Evolutionary conservation across 202 grass and related monocot genomes (phyloP).

Genomic region (Setaria italica): DNA sequence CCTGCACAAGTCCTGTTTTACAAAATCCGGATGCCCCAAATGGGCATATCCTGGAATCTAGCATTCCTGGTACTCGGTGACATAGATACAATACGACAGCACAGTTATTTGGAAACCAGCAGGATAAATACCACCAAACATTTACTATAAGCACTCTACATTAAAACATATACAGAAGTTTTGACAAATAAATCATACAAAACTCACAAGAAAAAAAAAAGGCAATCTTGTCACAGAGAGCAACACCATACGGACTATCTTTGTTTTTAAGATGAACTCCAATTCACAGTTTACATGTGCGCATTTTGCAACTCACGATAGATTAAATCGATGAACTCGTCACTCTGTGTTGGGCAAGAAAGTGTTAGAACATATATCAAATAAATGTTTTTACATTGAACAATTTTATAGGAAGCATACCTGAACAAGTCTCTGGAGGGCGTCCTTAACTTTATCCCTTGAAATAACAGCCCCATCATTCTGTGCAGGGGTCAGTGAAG

Average conservation of each 20-base stretch:
- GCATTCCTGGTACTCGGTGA: conserved; percentile 18
- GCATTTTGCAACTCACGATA: conserved; percentile 69
- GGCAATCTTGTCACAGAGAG: background rate
- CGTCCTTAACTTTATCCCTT: conserved; percentile 77
- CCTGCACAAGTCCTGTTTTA: conserved; percentile 19
- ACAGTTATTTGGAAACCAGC: conserved; percentile 18
- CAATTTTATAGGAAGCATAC: conserved; percentile 48
- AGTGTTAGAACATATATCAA: conserved; percentile 35
- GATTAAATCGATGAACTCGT: conserved; percentile 86
- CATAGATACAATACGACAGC: conserved; percentile 37
- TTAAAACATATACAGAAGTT: conserved; percentile 47
- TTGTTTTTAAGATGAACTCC: background rate
- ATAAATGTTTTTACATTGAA: background rate
- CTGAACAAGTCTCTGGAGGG: conserved; percentile 79
- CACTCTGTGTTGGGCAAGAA: conserved; percentile 69
- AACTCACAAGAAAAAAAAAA: conserved; percentile 26
- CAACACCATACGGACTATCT: conserved; percentile 19
- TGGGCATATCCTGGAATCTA: background rate
- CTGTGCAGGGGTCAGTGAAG: conserved; percentile 65
- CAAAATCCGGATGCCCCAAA: background rate
- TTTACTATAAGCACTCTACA: conserved; percentile 49
- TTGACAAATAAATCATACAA: conserved; percentile 38
- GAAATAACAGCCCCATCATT: conserved; percentile 59
- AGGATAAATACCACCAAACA: conserved; percentile 28
- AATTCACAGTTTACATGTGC: conserved; percentile 49